These are phyloP conservation scores for Aspergillus ochraceus DNA, from an alignment of 2,329 filamentous ascomycete genomes.

Conservation along the genomic window DNA sequence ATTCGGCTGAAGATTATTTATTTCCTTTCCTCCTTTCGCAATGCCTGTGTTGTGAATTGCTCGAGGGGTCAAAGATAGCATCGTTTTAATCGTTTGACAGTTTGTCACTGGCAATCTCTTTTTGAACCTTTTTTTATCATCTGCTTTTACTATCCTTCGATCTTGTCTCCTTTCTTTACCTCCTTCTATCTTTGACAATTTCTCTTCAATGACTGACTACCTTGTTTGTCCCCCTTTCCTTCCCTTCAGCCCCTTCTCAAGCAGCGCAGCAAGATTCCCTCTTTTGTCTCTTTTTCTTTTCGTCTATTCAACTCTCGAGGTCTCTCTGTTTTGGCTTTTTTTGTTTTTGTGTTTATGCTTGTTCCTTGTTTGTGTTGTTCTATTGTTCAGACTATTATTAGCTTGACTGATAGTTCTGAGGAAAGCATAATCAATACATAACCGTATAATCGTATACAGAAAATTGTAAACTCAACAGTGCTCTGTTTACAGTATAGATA, in stretches of 20 bases:
- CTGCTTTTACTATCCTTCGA: slow-evolving; percentile 22
- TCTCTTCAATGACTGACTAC: slow-evolving; percentile 9
- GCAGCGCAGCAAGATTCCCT: slow-evolving; percentile 44
- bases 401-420: slow-evolving; percentile 31
- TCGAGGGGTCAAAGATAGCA: slow-evolving; percentile 32
- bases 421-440: slow-evolving; percentile 15
- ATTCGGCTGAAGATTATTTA: slow-evolving; percentile 19
- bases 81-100: slow-evolving; percentile 32
- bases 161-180: slow-evolving; percentile 22
- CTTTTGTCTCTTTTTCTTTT: slow-evolving; percentile 33
- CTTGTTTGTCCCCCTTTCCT: slow-evolving; percentile 27
- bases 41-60: slow-evolving; percentile 10
- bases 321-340: slow-evolving; percentile 28
- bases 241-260: slow-evolving; percentile 33
- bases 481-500: too few relatives aligned
- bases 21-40: slow-evolving; percentile 15
- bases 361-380: slow-evolving; percentile 7
- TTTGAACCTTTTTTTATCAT: not conserved
- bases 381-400: not conserved
- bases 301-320: slow-evolving; percentile 22
- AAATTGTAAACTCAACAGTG: too few relatives aligned
- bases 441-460: too few relatives aligned
- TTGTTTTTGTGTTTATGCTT: slow-evolving; percentile 23
- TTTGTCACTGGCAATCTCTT: slow-evolving; percentile 19
- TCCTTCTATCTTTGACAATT: slow-evolving; percentile 15